phyloP scores from a whole-genome alignment of 257 asterid genomes.

The Cordia subcordata region DNA sequence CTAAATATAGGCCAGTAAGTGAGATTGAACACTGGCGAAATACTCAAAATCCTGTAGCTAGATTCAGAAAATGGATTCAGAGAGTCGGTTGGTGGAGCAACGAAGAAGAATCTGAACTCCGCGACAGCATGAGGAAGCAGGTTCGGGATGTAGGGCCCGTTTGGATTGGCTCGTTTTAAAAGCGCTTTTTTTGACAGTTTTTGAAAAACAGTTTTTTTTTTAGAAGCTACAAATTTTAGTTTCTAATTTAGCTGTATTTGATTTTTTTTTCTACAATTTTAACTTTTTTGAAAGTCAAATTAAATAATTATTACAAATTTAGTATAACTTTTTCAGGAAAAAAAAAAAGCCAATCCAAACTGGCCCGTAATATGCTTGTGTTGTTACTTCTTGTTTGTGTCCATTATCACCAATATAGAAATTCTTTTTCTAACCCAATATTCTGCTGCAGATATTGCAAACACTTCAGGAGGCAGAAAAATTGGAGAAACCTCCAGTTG shows the following conservation, averaged over 20 bases:
- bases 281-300: too few species aligned
- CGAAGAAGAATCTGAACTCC: conserved; percentile 53
- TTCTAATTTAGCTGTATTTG: too few species aligned
- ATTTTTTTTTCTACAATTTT: too few species aligned
- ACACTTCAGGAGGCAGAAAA: conserved; percentile 77
- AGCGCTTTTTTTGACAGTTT: too few species aligned
- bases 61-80: conserved; percentile 75
- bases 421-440: neutral
- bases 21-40: conserved; percentile 87
- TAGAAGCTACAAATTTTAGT: too few species aligned
- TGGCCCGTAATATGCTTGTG: neutral
- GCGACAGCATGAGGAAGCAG: conserved; percentile 53
- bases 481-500: conserved; percentile 47
- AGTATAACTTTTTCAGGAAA: too few species aligned
- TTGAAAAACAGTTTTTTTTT: too few species aligned
- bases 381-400: neutral
- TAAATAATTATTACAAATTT: too few species aligned
- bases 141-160: conserved; percentile 30
- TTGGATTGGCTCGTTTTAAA: too few species aligned
- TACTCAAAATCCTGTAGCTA: conserved; percentile 45
- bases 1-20: conserved; percentile 59
- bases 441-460: conserved; percentile 43
- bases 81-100: conserved; percentile 79
- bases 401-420: neutral
- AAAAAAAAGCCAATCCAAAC: too few species aligned